These are phyloP conservation scores for Hymenoscyphus fraxineus DNA, from an alignment of 2,329 filamentous ascomycete species.

Conservation along the genomic window DNA sequence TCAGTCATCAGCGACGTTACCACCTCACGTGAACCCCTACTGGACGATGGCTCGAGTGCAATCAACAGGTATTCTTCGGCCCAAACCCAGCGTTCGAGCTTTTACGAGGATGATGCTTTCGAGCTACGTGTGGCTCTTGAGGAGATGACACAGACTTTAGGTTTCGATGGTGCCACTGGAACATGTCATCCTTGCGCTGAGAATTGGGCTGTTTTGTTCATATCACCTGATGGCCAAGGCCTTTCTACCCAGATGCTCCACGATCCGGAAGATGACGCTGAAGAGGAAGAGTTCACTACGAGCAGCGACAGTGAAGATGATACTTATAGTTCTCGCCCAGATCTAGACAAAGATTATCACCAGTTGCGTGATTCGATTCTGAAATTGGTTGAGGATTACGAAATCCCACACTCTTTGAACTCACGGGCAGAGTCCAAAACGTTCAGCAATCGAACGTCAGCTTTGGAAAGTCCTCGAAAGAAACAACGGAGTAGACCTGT, in stretches of 20 bases:
- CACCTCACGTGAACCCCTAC: conserved; percentile 60
- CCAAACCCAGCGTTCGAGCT: conserved; percentile 43
- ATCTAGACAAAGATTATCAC: conserved; percentile 75
- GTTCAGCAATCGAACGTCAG: conserved; percentile 66
- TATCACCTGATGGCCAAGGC: conserved; percentile 67
- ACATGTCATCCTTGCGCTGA: conserved; percentile 76
- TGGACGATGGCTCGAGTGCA: conserved; percentile 51
- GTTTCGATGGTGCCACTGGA: conserved; percentile 60
- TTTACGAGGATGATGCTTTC: conserved; percentile 62
- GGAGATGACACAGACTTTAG: conserved; percentile 65
- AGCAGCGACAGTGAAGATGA: conserved; percentile 59
- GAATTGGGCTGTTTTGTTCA: conserved; percentile 77
- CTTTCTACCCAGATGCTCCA: conserved; percentile 71
- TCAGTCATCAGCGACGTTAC: conserved; percentile 68
- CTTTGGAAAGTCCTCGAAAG: conserved; percentile 47
- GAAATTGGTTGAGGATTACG: conserved; percentile 77
- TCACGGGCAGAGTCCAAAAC: conserved; percentile 56
- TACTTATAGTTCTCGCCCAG: conserved; percentile 51
- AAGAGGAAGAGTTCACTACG: conserved; percentile 62
- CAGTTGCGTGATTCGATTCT: conserved; percentile 76
- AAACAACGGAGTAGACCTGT: conserved; percentile 56
- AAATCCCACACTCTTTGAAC: conserved; percentile 67
- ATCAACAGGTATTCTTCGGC: conserved; percentile 53
- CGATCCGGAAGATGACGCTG: conserved; percentile 61
- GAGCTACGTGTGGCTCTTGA: conserved; percentile 64